Evolutionary conservation across 345 rosid species (phyloP).

Genomic region (Heritiera fomes): DNA sequence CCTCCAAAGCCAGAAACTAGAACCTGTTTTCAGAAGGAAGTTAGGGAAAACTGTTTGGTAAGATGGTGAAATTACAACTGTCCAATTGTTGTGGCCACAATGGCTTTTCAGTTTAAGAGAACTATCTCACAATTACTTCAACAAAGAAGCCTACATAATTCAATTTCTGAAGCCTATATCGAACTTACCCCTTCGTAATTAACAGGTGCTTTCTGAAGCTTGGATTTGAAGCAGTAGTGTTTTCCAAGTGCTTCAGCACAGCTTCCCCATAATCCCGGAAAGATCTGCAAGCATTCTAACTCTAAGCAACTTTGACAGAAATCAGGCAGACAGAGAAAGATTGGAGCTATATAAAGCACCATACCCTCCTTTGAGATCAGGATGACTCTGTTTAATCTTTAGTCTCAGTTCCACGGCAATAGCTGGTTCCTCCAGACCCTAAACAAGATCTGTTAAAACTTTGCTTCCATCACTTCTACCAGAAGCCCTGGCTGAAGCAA

Average conservation of each 20-base stretch:
- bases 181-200: constrained; percentile 84
- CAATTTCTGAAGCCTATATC: background rate
- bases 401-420: constrained; percentile 81
- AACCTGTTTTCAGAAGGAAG: constrained; percentile 45
- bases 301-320: constrained; percentile 18
- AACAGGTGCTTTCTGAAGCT: constrained; percentile 78
- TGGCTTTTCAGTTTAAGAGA: background rate
- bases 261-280: constrained; percentile 91
- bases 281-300: constrained; percentile 47
- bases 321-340: background rate
- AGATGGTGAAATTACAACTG: background rate
- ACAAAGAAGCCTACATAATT: background rate
- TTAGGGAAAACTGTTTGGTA: constrained; percentile 2
- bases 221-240: constrained; percentile 51
- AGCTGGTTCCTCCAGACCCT: constrained; percentile 75
- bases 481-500: constrained; percentile 86
- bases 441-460: constrained; percentile 85
- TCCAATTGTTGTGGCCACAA: background rate
- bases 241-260: constrained; percentile 69
- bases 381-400: constrained; percentile 78
- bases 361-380: constrained; percentile 93
- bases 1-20: constrained; percentile 92
- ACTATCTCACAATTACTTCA: background rate
- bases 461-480: constrained; percentile 71
- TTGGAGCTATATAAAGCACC: constrained; percentile 25